phyloP scores from a whole-genome alignment of 352 stramenopile genomes.

The Globisporangium recalcitrans region DNA sequence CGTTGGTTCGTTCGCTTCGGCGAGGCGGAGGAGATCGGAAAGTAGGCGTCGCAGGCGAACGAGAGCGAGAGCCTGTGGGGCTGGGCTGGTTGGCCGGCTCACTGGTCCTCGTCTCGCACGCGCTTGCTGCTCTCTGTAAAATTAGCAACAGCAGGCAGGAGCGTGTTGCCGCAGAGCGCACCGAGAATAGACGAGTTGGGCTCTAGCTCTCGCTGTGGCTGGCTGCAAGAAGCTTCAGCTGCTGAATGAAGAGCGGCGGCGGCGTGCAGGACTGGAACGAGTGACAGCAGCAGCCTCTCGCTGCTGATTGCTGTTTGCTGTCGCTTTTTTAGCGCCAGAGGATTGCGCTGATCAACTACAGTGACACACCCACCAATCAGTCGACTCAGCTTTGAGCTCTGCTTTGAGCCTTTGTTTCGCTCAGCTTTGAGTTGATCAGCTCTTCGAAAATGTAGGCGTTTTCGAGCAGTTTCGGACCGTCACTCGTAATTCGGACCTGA shows the following conservation, averaged over 20 bases:
- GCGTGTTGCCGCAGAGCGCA: not conserved
- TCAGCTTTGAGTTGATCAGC: not conserved
- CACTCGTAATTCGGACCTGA: not conserved
- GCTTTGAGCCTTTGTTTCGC: not conserved
- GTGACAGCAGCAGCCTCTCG: not conserved
- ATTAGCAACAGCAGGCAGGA: not conserved
- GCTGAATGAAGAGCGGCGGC: not conserved
- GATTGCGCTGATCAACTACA: not conserved
- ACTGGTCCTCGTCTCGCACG: conserved; percentile 1
- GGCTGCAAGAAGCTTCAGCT: not conserved
- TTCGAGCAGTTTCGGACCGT: not conserved
- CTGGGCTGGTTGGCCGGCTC: not conserved
- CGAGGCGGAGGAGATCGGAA: conserved; percentile 11
- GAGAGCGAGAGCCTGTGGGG: not conserved
- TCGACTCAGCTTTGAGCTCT: not conserved
- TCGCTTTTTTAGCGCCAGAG: not conserved
- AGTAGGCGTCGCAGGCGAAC: not conserved
- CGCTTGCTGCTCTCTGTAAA: conserved; percentile 3
- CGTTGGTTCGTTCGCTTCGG: not conserved
- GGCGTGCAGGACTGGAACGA: not conserved
- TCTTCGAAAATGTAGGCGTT: no score
- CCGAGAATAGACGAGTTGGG: conserved; percentile 2
- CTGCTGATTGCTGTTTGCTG: not conserved
- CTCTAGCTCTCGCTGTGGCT: not conserved
- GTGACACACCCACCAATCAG: conserved; percentile 11